Evolutionary conservation across 1,284 basidiomycete species (phyloP).

Genomic region (Trichosporon inkin): DNA sequence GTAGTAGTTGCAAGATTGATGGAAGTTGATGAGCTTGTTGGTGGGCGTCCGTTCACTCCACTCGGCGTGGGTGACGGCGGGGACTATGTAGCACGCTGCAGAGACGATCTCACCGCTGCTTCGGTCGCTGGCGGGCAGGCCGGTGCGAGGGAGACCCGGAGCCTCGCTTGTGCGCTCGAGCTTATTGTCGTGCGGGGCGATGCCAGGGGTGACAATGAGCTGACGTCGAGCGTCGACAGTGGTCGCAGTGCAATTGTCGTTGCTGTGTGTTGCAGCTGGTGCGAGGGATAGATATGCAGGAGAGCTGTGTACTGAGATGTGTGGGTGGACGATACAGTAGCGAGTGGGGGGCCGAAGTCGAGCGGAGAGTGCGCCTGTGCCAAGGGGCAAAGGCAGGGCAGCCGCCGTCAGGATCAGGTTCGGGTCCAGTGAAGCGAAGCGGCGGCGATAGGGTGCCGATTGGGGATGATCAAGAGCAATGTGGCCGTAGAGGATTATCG

Average conservation of each 20-base stretch:
- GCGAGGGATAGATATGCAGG: not conserved
- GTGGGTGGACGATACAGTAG: not conserved
- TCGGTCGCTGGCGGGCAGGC: not conserved
- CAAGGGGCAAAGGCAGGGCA: slow-evolving; percentile 3
- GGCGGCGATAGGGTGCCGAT: slow-evolving; percentile 5
- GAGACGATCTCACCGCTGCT: not conserved
- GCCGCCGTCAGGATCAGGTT: not conserved
- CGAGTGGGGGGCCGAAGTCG: slow-evolving; percentile 1
- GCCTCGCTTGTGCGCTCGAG: slow-evolving; percentile 1
- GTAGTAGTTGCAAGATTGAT: not conserved
- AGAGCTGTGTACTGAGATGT: not conserved
- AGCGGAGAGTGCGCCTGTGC: not conserved
- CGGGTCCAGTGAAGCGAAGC: not conserved
- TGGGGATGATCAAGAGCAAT: not conserved
- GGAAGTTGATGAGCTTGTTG: not conserved
- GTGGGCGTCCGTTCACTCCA: not conserved
- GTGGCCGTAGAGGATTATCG: too few relatives aligned
- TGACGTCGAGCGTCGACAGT: not conserved
- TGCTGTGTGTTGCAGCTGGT: not conserved
- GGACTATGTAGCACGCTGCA: not conserved
- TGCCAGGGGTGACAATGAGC: slow-evolving; percentile 4
- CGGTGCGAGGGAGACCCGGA: slow-evolving; percentile 2
- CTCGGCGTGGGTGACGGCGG: not conserved
- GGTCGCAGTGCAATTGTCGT: not conserved
- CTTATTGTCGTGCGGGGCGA: slow-evolving; percentile 8